Evolutionary conservation across 257 asterid genomes (phyloP), one percentile per base, ranked within the genome.

Genomic region (Solanum appendiculatum): DNA sequence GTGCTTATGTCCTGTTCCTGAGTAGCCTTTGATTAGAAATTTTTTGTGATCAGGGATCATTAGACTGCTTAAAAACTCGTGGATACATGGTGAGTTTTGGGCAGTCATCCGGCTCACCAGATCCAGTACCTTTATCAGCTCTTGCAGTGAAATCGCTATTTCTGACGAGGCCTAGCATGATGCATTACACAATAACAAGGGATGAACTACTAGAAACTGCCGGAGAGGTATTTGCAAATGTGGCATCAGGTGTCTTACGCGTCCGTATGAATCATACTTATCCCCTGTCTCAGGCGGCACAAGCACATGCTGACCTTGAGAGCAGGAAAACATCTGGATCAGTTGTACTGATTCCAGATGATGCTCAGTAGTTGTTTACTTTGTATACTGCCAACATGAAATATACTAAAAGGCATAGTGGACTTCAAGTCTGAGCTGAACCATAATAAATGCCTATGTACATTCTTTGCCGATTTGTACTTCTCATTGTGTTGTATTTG

Each of bases 41-140:
- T 60, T 23, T 29, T 16, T 78, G 36, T 86, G 74, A 85, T 83
- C 92, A 97, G 99, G 98, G 99, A 75, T 97, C 99, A 15, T 85
- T 97, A 87, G 95, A 95, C 40, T 95, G 98, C 90, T 91, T 97
- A 90, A 97, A 95, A 89, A 25, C 89, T 16, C 97, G 98, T 23
- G 99, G 99, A 58, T 92, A 91, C 93, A 90, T 97, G 99, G 98
- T 97, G 89, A 94, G 89, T 88, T 96, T 95, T 21, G 99, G 99
- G 15, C 99, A 96, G 92, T 91, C 99, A 39, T 96, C 99, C 2
- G 99, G 98, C 20, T 37, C 89, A 6, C 96, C 97, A 39, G 99
- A 95, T 33, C 98, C 98, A 2, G 86, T 94, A 56, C 96, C 96
- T n/a, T 73, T 94, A 84, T 89, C 99, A 0, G 93, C 96, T 42